Evolutionary conservation across 2,329 filamentous ascomycete genomes (phyloP), one percentile per base, ranked within the genome.

Genomic region (Talaromyces sp.): DNA sequence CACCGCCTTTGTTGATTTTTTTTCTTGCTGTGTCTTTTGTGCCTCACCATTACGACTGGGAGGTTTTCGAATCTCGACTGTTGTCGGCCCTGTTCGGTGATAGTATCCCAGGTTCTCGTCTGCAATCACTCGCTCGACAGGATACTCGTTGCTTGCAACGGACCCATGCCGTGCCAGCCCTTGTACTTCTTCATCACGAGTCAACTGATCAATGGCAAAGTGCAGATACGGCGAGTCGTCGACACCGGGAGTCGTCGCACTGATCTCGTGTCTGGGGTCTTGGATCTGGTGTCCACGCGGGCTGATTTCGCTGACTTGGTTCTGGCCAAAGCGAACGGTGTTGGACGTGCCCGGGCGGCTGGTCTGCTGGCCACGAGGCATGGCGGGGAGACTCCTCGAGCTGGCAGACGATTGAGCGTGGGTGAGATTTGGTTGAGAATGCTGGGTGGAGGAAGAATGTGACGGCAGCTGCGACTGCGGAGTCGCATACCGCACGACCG

Each of bases 191-290:
- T 87, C 87, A 68, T 89, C 85, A 54, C 89, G 82, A 6, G 91
- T 96, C 66, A 98, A 79, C 64, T 93, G 91, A 64, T 96, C 90
- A 64, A 98, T 86, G 46, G 93, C 93, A 73, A 95, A 96, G 64
- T 89, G 89, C 64, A 97, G 90, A 73, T 93, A 96, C 0, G 91
- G 92, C 9, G 87, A 89, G 69, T 96, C 89, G 69, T 96, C 92
- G 43, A 91, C 80, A 10, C 88, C 90, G 0, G 92, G 92, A 0
- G 90, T 93, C 2, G 82, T 79, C 13, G 80, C 77, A 56, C 77
- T 77, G 17, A 67, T 66, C 38, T 74, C 66, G 29, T 50, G 52
- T 49, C 58, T 26, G 19, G 60, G 60, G 21, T 59, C 56, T 38
- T 56, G 60, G 29, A 60, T 62, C 4, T 57, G 60, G 64, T 67